Conservation (phyloP, 495 filamentous ascomycete species). For the Xylaria longipes region DNA sequence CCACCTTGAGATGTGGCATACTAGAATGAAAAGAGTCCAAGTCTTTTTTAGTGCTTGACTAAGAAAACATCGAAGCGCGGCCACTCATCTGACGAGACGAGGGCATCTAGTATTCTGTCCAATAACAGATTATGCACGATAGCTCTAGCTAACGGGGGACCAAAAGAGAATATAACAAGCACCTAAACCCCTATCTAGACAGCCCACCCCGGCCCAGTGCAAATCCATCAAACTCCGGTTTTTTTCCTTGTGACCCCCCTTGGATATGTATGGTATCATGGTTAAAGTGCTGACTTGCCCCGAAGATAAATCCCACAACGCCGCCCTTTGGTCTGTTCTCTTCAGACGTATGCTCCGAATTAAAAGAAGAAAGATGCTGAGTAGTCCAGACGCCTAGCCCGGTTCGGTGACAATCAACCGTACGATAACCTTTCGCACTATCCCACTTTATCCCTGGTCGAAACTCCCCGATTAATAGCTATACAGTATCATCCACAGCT, state of each 20-base stretch:
- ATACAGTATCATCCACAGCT: conserved; percentile 18
- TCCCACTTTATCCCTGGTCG: not conserved
- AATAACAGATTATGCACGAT: conserved; percentile 5
- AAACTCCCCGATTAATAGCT: conserved; percentile 10
- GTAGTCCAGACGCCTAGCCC: conserved; percentile 1
- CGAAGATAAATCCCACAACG: conserved; percentile 16
- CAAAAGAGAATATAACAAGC: not conserved
- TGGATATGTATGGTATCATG: conserved; percentile 17
- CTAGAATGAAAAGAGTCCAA: not conserved
- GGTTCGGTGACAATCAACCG: conserved; percentile 2
- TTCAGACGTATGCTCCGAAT: conserved; percentile 15
- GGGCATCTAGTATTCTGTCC: conserved; percentile 9
- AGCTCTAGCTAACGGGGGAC: not conserved
- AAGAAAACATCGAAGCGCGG: not conserved
- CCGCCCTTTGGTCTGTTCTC: conserved; percentile 22
- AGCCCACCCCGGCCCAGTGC: not conserved
- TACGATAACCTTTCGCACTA: conserved; percentile 10
- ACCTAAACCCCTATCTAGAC: not conserved
- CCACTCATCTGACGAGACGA: not conserved
- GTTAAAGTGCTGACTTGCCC: not conserved
- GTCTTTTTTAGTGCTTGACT: not conserved
- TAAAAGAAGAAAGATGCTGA: conserved; percentile 4
- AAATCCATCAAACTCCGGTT: not conserved
- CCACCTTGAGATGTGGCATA: not conserved
- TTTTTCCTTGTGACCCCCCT: not conserved